Percentiles rank a stretch among this genome's conserved stretches.
Conservation (phyloP, 805 yeast genomes). For the Pichia membranifaciens region DNA sequence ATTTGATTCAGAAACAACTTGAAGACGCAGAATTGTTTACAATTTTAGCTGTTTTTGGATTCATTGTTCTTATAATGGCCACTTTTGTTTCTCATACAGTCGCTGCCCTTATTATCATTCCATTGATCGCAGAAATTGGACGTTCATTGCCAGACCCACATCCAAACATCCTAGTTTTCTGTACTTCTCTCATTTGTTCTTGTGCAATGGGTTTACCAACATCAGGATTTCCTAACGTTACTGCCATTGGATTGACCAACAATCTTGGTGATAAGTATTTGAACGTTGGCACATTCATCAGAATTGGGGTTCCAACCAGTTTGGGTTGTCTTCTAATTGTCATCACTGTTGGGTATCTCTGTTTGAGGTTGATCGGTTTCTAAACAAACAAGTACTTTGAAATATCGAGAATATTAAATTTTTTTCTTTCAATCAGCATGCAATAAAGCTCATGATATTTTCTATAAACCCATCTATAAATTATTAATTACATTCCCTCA, state of each 20-base stretch:
- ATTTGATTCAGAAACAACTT: constrained; percentile 58
- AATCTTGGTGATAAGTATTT: constrained; percentile 88
- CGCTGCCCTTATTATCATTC: constrained; percentile 89
- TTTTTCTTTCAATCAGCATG: no score
- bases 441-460: no score
- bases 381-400: constrained; percentile 19
- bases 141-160: constrained; percentile 67
- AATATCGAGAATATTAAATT: no score
- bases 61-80: constrained; percentile 76
- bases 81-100: constrained; percentile 97
- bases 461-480: no score
- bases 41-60: constrained; percentile 72
- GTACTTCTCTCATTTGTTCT: constrained; percentile 67
- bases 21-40: constrained; percentile 63
- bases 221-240: constrained; percentile 95
- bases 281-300: constrained; percentile 79
- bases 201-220: constrained; percentile 98
- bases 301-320: constrained; percentile 87
- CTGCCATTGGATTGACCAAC: constrained; percentile 92
- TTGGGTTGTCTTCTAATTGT: constrained; percentile 66
- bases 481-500: no score
- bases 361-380: constrained; percentile 56
- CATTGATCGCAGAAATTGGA: constrained; percentile 89
- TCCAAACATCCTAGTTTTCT: constrained; percentile 73
- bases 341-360: constrained; percentile 70